Base-by-base conservation (phyloP, 768 basidiomycete species). In the Collybia nuda region DNA sequence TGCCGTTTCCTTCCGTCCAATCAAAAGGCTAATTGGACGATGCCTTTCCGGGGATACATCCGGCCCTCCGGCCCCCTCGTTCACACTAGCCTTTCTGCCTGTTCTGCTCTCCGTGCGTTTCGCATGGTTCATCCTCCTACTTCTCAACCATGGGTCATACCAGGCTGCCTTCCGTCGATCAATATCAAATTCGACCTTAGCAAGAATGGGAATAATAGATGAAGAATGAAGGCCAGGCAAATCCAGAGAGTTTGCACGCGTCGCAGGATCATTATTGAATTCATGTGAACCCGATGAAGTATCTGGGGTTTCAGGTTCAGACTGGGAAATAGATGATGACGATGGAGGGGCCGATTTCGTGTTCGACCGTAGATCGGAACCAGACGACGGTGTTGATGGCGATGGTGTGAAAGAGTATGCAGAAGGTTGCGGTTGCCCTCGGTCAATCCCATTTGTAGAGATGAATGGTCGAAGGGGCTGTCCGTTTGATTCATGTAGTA, bases 111-210 rank as follows among this genome's bases (percentile, higher is more conserved):
- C 78, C 29, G 72, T 62, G 21, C 88, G 72, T 63, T 82, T 87
- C n/a, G 76, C 75, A 51, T 80, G 77, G 51, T 84, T 84, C 41
- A 74, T 69, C 51, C 76, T 76, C 50, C 88, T 71, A 59, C 84
- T 88, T 50, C 83, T 76, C 22, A 84, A 52, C 90, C 91, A 96
- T 6, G 85, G 84, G n/a, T 85, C 85, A 55, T 86, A 94, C 94
- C 94, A 97, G 2, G 72, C 71, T 2, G 93, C 94, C 55, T 77
- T 85, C 46, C 80, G 73, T 35, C 75, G 75, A 67, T 97, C 95
- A 58, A 98, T 86, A 64, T 97, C 93, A 59, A 98, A 97, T 65
- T 98, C 94, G 11, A 98, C 84, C 67, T 95, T 95, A 43, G 93
- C 95, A 23, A 98, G 78, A 49, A 97, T 85, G 4, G 89, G 90